Conservation (phyloP, 2,329 filamentous ascomycete genomes). For the Pyrenochaeta sp. region DNA sequence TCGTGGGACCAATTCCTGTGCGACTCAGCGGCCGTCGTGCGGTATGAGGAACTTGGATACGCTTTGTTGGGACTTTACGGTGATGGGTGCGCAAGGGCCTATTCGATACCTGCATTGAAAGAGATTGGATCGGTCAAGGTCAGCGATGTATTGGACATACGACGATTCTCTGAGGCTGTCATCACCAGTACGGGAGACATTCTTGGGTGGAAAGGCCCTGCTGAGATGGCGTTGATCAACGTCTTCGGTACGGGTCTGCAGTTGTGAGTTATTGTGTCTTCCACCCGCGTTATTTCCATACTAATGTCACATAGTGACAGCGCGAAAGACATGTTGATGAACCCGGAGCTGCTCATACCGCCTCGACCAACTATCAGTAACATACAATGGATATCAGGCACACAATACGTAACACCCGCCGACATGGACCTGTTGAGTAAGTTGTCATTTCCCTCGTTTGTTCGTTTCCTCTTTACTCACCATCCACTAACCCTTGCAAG, state of each 20-base stretch:
- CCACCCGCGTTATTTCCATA: not conserved
- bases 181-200: conserved; percentile 83
- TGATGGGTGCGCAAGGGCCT: conserved; percentile 80
- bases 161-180: conserved; percentile 72
- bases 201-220: conserved; percentile 87
- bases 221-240: conserved; percentile 82
- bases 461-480: not conserved
- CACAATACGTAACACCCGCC: conserved; percentile 84
- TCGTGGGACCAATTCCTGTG: conserved; percentile 86
- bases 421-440: conserved; percentile 85
- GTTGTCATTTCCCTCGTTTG: conserved; percentile 16
- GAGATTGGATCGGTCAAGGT: conserved; percentile 78
- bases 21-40: conserved; percentile 79
- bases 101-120: conserved; percentile 85
- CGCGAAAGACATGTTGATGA: conserved; percentile 77
- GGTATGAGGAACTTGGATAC: conserved; percentile 76
- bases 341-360: conserved; percentile 76
- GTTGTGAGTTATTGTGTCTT: conserved; percentile 57
- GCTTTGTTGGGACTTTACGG: conserved; percentile 86
- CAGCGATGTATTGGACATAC: conserved; percentile 73
- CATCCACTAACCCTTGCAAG: conserved; percentile 39
- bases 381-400: conserved; percentile 95
- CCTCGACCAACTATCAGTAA: conserved; percentile 92
- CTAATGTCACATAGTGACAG: conserved; percentile 48
- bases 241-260: conserved; percentile 80